phyloP scores from a whole-genome alignment of 2,329 filamentous ascomycete species.

The Hypocrella siamensis region DNA sequence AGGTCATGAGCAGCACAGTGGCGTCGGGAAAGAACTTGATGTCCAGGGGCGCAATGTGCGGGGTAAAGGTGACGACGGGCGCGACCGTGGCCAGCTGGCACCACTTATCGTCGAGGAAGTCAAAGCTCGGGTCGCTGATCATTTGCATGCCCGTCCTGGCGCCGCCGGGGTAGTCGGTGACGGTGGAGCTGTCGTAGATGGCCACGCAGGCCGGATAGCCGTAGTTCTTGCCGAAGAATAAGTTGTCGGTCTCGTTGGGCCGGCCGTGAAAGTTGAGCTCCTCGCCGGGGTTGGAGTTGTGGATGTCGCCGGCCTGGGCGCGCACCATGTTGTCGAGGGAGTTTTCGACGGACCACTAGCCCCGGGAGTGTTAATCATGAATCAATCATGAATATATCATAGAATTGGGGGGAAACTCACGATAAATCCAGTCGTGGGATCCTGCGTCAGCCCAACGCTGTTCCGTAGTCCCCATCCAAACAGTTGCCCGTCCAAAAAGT shows the following conservation, averaged over 20 bases:
- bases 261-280: constrained; percentile 56
- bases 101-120: constrained; percentile 6
- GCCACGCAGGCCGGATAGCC: constrained; percentile 50
- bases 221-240: constrained; percentile 29
- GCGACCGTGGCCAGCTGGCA: constrained; percentile 8
- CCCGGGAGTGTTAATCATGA: not conserved
- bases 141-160: constrained; percentile 11
- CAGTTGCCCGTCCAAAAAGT: constrained; percentile 27
- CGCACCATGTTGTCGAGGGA: constrained; percentile 44
- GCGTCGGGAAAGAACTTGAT: constrained; percentile 42
- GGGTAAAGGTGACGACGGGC: constrained; percentile 11
- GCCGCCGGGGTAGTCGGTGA: constrained; percentile 17
- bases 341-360: constrained; percentile 46
- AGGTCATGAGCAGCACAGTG: constrained; percentile 41
- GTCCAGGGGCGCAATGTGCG: constrained; percentile 50
- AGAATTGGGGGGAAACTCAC: constrained; percentile 5
- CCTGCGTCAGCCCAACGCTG: constrained; percentile 49
- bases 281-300: constrained; percentile 53
- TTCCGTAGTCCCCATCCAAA: constrained; percentile 55
- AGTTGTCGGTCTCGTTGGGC: constrained; percentile 17
- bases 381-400: not conserved
- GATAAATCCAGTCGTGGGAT: constrained; percentile 30
- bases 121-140: constrained; percentile 1
- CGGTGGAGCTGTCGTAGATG: constrained; percentile 28
- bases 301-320: constrained; percentile 38